phyloP scores from a whole-genome alignment of 768 basidiomycete genomes.

The Termitomyces sp. region DNA sequence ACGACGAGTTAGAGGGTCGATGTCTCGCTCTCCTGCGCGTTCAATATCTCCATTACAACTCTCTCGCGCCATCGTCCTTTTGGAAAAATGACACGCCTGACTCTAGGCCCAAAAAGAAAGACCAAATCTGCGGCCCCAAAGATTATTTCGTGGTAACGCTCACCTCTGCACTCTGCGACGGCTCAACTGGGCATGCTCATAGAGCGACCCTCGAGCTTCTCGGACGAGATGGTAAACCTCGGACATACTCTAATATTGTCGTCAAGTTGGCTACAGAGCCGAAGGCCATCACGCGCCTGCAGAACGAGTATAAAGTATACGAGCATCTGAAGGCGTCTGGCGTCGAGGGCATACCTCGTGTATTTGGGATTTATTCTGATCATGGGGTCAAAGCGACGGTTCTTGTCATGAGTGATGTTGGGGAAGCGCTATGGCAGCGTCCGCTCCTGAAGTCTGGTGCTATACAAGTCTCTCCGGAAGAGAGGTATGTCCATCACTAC shows the following conservation, averaged over 20 bases:
- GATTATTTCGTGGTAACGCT: constrained; percentile 8
- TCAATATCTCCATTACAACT: constrained; percentile 8
- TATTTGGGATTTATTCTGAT: constrained; percentile 16
- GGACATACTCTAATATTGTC: constrained; percentile 1
- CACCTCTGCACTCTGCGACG: constrained; percentile 4
- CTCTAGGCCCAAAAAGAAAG: not conserved
- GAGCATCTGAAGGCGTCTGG: constrained; percentile 4
- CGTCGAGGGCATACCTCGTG: constrained; percentile 9
- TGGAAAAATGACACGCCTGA: not conserved
- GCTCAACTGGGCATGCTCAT: constrained; percentile 13
- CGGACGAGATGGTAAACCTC: not conserved
- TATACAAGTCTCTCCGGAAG: not conserved
- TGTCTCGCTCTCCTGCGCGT: constrained; percentile 3
- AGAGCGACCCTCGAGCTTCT: constrained; percentile 5
- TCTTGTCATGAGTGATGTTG: constrained; percentile 16
- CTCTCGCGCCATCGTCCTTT: constrained; percentile 5
- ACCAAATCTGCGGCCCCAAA: not conserved
- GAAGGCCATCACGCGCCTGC: constrained; percentile 4
- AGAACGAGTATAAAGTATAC: constrained; percentile 15
- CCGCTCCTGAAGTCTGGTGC: not conserved
- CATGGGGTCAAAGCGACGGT: constrained; percentile 3
- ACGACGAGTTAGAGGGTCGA: not conserved
- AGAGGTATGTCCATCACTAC: not conserved
- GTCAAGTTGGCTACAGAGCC: constrained; percentile 10
- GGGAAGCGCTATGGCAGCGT: constrained; percentile 2